These are phyloP conservation scores for Annona squamosa DNA, from an alignment of 164 flowering plant species.

Conservation along the genomic window DNA sequence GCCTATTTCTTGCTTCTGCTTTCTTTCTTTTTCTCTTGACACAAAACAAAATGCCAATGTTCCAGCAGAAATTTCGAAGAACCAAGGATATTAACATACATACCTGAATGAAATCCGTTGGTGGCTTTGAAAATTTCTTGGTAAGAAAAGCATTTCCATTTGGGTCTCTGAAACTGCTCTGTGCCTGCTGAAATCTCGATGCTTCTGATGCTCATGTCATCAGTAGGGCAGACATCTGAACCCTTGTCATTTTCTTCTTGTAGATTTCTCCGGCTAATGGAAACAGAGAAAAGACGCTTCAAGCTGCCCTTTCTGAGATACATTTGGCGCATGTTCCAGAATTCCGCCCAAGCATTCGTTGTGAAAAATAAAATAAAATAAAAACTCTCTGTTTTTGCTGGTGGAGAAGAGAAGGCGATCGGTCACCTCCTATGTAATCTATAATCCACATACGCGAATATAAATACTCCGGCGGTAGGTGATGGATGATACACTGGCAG, in stretches of 20 bases:
- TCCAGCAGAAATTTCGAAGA: background rate
- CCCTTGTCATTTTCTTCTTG: slow-evolving; percentile 23
- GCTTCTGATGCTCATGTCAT: slow-evolving; percentile 1
- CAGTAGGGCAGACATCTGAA: background rate
- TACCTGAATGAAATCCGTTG: slow-evolving; percentile 65
- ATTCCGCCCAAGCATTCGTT: background rate
- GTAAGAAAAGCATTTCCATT: slow-evolving; percentile 83
- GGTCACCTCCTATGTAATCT: background rate
- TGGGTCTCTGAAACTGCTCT: slow-evolving; percentile 42
- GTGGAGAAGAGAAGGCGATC: background rate
- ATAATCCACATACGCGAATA: too few relatives aligned
- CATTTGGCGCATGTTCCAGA: slow-evolving; percentile 16
- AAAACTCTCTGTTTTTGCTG: background rate
- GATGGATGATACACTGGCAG: too few relatives aligned
- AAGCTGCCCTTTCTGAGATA: slow-evolving; percentile 41
- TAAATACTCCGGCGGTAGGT: too few relatives aligned
- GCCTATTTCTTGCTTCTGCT: background rate
- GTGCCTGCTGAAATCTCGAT: slow-evolving; percentile 10
- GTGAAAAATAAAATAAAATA: too few relatives aligned
- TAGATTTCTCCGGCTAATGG: slow-evolving; percentile 30
- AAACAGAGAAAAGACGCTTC: slow-evolving; percentile 56
- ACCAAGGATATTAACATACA: background rate
- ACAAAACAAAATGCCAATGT: background rate
- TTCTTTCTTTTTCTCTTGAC: background rate
- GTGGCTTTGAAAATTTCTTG: slow-evolving; percentile 74